Base-by-base conservation (phyloP, 1,139 yeast species). In the Sugiyamaella xylanicola region DNA sequence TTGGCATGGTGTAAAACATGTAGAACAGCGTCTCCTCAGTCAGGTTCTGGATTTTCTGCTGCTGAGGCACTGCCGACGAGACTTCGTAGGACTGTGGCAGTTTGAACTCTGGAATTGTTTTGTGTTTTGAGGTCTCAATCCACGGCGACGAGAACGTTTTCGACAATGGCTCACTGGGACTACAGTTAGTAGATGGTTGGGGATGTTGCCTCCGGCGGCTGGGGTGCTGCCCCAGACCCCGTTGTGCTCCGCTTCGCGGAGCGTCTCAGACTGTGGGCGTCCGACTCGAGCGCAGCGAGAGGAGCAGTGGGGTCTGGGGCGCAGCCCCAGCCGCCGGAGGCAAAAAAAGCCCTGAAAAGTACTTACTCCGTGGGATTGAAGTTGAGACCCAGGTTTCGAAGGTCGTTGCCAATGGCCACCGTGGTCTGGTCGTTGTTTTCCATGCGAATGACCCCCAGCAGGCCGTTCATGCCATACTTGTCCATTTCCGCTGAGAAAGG, bases 21-120 rank as follows among this genome's bases (percentile, higher is more conserved):
- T 87, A 93, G 70, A 95, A 95, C 53, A 95, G 77, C 1, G 98
- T 93, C 67, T 93, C 98, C 67, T 93, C 99, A 45, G 90, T 85
- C 64, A 93, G 87, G 46, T 84, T 78, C 55, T 83, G 83, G 55
- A 93, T 81, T 68, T 90, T 85, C 54, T 82, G 82, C 67, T 87
- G 96, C 57, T 82, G 83, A 4, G 77, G 74, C 61, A 81, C 87
- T 64, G 73, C 78, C 65, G 75, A 79, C 63, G 73, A 77, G 20
- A 81, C 77, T 48, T 76, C 77, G 59, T 87, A 85, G 50, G 85
- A 77, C 21, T 72, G 65, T 1, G 96, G 95, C 35, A 84, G 73
- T 39, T 71, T 71, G 69, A 82, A 89, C 60, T 78, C 79, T 2
- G 99, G 99, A 64, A 90, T 96, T n/a, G 92, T 96, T 63, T 87